phyloP scores from a whole-genome alignment of 176 grass and related monocot species.

The Elymus sibiricus region DNA sequence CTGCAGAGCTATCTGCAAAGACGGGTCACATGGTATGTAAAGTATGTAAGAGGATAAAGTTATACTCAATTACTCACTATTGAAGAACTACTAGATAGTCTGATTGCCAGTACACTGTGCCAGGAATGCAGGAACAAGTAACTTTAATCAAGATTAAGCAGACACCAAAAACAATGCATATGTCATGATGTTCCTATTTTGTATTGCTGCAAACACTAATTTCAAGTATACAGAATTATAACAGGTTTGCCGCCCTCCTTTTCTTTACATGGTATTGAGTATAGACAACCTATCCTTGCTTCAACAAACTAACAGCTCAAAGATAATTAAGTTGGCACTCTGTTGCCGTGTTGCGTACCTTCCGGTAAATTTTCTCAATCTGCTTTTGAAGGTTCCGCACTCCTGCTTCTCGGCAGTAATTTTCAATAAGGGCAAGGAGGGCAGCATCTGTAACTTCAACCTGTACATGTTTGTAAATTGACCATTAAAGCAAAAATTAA shows the following conservation, averaged over 20 bases:
- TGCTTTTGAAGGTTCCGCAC: slow-evolving; percentile 98
- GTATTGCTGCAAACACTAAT: slow-evolving; percentile 13
- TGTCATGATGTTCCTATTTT: background rate
- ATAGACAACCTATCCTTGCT: slow-evolving; percentile 13
- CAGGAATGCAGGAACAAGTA: background rate
- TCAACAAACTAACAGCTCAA: slow-evolving; percentile 8
- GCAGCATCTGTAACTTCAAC: slow-evolving; percentile 95
- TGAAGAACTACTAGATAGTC: background rate
- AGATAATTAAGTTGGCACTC: slow-evolving; percentile 29
- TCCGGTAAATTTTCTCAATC: slow-evolving; percentile 99
- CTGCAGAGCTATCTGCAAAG: slow-evolving; percentile 73
- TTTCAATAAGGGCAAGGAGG: slow-evolving; percentile 89
- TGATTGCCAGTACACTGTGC: background rate
- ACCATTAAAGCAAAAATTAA: slow-evolving; percentile 25
- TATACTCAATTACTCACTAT: slow-evolving; percentile 2
- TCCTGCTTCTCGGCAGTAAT: slow-evolving; percentile 97
- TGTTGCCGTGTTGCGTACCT: slow-evolving; percentile 42
- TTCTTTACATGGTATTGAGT: background rate
- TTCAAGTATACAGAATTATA: background rate
- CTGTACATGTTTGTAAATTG: slow-evolving; percentile 45
- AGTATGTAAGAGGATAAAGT: slow-evolving; percentile 6
- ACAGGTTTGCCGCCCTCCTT: background rate
- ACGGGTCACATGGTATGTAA: slow-evolving; percentile 19
- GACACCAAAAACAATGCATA: background rate
- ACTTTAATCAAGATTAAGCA: background rate